Conservation (phyloP, 1,284 basidiomycete genomes). For the Leccinum griseonigrum region DNA sequence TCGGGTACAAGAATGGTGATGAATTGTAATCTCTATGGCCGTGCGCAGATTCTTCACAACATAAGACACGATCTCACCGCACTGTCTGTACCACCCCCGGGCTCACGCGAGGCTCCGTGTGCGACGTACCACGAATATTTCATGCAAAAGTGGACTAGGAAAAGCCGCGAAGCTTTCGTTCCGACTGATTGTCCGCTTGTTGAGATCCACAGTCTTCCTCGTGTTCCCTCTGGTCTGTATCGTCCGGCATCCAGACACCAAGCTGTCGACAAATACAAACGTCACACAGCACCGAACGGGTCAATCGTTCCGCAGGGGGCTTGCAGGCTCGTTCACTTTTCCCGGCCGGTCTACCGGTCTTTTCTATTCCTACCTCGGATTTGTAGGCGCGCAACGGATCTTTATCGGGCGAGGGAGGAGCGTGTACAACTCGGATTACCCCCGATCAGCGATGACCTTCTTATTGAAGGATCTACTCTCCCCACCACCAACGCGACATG, state of each 20-base stretch:
- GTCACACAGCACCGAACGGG: conserved; percentile 30
- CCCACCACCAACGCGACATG: conserved; percentile 60
- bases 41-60: conserved; percentile 51
- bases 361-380: conserved; percentile 63
- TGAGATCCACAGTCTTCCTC: conserved; percentile 45
- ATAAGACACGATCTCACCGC: conserved; percentile 66
- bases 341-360: conserved; percentile 44
- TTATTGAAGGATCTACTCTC: conserved; percentile 72
- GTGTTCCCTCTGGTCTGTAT: conserved; percentile 45
- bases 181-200: conserved; percentile 57
- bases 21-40: conserved; percentile 53
- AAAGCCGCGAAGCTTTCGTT: conserved; percentile 41
- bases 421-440: conserved; percentile 56
- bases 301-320: conserved; percentile 51
- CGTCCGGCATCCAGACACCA: conserved; percentile 32
- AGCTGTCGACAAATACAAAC: conserved; percentile 16
- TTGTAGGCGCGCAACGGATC: conserved; percentile 61
- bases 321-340: conserved; percentile 51
- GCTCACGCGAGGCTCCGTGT: conserved; percentile 45
- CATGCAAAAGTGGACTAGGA: conserved; percentile 50
- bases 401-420: conserved; percentile 56
- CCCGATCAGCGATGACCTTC: conserved; percentile 50
- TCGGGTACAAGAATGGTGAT: conserved; percentile 49
- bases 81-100: conserved; percentile 48
- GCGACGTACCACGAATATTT: conserved; percentile 63